These are phyloP conservation scores for Chalciporus chontae DNA, from an alignment of 768 basidiomycete genomes.

Conservation along the genomic window DNA sequence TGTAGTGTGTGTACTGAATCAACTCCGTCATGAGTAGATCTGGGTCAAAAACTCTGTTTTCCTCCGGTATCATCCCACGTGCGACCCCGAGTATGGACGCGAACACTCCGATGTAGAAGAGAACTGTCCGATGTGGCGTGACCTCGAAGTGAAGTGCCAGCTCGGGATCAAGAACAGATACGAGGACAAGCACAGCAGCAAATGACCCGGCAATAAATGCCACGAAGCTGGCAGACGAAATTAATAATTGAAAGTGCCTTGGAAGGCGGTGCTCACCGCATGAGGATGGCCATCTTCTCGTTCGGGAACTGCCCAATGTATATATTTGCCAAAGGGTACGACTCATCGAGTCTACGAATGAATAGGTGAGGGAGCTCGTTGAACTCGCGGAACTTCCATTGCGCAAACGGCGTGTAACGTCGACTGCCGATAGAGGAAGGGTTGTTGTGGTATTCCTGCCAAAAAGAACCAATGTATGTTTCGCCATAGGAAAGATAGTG, in stretches of 20 bases:
- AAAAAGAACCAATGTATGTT: background rate
- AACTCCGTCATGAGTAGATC: conserved; percentile 91
- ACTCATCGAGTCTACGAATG: conserved; percentile 77
- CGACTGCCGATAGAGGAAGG: conserved; percentile 92
- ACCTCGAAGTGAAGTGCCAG: conserved; percentile 93
- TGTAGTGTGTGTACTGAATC: conserved; percentile 91
- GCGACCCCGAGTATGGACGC: conserved; percentile 86
- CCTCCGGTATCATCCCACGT: conserved; percentile 93
- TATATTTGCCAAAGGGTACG: conserved; percentile 86
- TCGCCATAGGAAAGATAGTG: background rate
- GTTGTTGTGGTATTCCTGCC: conserved; percentile 97
- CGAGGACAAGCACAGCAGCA: conserved; percentile 89
- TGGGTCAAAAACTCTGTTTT: conserved; percentile 91
- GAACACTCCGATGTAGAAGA: conserved; percentile 91
- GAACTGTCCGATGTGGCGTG: conserved; percentile 84
- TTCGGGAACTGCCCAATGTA: conserved; percentile 99
- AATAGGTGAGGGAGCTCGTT: conserved; percentile 97
- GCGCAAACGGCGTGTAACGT: conserved; percentile 89
- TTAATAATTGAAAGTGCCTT: background rate
- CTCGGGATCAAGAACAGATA: conserved; percentile 91
- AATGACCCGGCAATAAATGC: conserved; percentile 97
- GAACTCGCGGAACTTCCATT: conserved; percentile 99
- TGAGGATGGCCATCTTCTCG: conserved; percentile 82
- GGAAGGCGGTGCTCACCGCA: conserved; percentile 58
- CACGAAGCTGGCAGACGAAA: conserved; percentile 61